Conservation (phyloP, 176 grass and related monocot species). For the Chloris gayana region DNA sequence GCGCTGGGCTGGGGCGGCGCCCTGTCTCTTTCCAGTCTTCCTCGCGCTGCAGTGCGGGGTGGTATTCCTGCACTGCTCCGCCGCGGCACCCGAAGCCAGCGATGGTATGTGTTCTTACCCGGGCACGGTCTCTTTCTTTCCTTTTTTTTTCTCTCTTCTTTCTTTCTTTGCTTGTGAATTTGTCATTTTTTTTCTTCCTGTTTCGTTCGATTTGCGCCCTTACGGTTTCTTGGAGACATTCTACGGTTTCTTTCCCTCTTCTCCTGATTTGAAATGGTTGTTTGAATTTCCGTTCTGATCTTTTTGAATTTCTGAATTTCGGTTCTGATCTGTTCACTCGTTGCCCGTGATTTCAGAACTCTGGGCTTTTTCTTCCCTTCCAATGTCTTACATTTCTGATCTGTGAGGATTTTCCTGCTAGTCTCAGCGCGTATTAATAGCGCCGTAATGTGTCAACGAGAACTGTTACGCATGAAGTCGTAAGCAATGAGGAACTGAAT, state of each 20-base stretch:
- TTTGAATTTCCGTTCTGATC: too few relatives aligned
- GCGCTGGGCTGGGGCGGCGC: slow-evolving; percentile 12
- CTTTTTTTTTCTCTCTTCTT: background rate
- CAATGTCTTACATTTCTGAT: background rate
- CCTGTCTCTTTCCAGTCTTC: slow-evolving; percentile 27
- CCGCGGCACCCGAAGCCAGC: background rate
- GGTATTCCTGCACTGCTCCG: slow-evolving; percentile 37
- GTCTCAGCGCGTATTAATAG: background rate
- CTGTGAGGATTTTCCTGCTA: background rate
- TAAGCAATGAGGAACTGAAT: background rate
- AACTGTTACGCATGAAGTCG: background rate
- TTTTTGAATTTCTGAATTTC: too few relatives aligned
- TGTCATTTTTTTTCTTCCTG: too few relatives aligned
- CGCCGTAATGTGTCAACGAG: background rate
- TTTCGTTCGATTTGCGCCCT: slow-evolving; percentile 2
- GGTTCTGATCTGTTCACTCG: background rate
- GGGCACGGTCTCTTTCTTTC: background rate
- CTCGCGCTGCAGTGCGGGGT: slow-evolving; percentile 56
- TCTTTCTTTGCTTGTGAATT: background rate
- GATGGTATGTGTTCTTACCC: slow-evolving; percentile 38
- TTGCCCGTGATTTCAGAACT: background rate
- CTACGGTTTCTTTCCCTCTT: background rate
- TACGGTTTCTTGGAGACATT: background rate
- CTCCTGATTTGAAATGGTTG: slow-evolving; percentile 9
- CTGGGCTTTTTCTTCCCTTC: background rate